Base-by-base conservation (phyloP, 495 filamentous ascomycete species). In the Penicillium samsonianum region DNA sequence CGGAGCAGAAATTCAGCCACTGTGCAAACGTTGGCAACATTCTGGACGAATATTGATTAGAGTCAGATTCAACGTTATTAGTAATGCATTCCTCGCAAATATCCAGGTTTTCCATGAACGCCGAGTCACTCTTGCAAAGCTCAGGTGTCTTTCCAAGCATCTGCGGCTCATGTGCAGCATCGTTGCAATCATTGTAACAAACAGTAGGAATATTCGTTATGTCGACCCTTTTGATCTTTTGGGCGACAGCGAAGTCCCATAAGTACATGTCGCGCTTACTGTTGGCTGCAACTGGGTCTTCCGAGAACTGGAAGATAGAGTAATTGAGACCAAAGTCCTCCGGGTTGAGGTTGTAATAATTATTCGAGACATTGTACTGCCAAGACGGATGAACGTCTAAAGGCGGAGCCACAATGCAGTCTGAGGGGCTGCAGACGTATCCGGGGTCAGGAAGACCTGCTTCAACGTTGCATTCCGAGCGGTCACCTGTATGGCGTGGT, bases 281-380 rank as follows among this genome's bases (percentile, higher is more conserved):
- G 26, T 20, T 49, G 3, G 14, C 30, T 16, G 43, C 16, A 3
- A 20, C 26, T 23, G 48, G 35, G 5, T 62, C 53, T 19, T 59
- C 55, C 0, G 56, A 45, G 14, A 41, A 54, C 31, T 40, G 67
- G 60, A 90, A 89, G 35, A 90, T 86, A 31, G 74, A 77, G 56
- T 84, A 80, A 46, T 77, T 80, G 25, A 90, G 63, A 8, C 85
- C 86, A 62, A 90, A 90, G 16, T 73, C 74, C 2, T 65, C 60
- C 6, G 87, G 87, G 19, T 82, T 71, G n/a, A 90, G 76, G 42
- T 89, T 82, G 72, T 83, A 90, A 63, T 87, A 89, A 4, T 76
- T 79, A 4, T 75, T 60, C 11, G 76, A 77, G 17, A 81, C 70
- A 16, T 82, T 80, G 70, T 79, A 70, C 42, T 78, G 72, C 3